Evolutionary conservation across 176 grass and related monocot genomes (phyloP).

Genomic region (Raddia distichophylla): DNA sequence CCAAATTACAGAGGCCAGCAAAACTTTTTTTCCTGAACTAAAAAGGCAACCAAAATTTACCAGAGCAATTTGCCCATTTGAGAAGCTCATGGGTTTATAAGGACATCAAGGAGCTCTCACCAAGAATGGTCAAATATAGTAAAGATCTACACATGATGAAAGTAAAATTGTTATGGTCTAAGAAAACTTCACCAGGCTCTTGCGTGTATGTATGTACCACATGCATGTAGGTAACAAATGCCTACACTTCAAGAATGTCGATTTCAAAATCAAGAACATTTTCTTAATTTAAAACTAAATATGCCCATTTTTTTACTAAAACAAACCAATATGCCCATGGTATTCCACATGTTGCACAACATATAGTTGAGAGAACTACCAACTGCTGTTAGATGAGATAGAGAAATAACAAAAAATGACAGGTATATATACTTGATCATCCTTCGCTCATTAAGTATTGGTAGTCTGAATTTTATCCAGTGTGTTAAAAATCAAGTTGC

Average conservation of each 20-base stretch:
- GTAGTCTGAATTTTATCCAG: background rate
- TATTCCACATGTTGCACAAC: slow-evolving; percentile 12
- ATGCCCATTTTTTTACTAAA: too few species aligned
- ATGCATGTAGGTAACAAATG: slow-evolving; percentile 16
- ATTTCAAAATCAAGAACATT: slow-evolving; percentile 27
- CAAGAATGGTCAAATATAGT: slow-evolving; percentile 59
- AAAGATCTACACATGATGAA: slow-evolving; percentile 62
- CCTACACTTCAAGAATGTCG: slow-evolving; percentile 1
- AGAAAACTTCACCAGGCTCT: slow-evolving; percentile 9
- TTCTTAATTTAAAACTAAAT: slow-evolving; percentile 3
- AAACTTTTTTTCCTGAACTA: too few species aligned
- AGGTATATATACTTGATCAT: background rate
- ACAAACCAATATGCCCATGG: background rate
- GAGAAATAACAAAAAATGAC: slow-evolving; percentile 5
- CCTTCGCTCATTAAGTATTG: slow-evolving; percentile 5
- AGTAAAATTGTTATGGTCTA: too few species aligned
- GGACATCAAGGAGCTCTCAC: slow-evolving; percentile 80
- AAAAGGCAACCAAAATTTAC: too few species aligned
- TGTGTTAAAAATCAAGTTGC: too few species aligned
- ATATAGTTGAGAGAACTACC: background rate
- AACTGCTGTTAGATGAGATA: slow-evolving; percentile 8
- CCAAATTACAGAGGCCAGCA: slow-evolving; percentile 31
- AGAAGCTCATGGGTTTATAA: slow-evolving; percentile 77
- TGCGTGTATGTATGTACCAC: background rate
- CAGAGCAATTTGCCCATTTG: slow-evolving; percentile 82